These are phyloP conservation scores for Ustilago tritici DNA, from an alignment of 1,284 basidiomycete genomes.

Conservation along the genomic window DNA sequence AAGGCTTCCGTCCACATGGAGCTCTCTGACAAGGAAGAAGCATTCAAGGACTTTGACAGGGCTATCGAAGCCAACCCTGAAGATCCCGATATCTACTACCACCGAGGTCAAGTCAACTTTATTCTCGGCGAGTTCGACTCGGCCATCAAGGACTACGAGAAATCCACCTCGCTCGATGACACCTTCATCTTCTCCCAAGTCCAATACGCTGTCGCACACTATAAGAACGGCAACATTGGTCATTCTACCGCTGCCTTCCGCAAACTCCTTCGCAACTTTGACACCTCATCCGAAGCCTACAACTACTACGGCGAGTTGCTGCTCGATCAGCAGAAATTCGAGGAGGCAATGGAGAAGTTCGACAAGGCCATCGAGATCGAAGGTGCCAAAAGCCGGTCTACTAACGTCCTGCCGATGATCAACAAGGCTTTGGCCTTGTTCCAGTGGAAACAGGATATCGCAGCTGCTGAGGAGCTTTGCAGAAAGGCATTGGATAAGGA, in stretches of 20 bases:
- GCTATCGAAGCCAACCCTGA: slow-evolving; percentile 85
- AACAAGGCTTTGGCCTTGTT: slow-evolving; percentile 96
- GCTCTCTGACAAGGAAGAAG: slow-evolving; percentile 75
- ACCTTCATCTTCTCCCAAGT: slow-evolving; percentile 94
- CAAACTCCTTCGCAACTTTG: slow-evolving; percentile 63
- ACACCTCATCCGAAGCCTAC: slow-evolving; percentile 65
- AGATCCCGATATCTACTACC: slow-evolving; percentile 98
- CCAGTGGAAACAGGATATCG: slow-evolving; percentile 94
- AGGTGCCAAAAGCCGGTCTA: slow-evolving; percentile 69
- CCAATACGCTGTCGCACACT: slow-evolving; percentile 95
- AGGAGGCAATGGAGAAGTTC: slow-evolving; percentile 94
- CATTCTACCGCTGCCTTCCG: slow-evolving; percentile 91
- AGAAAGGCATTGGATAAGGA: slow-evolving; percentile 85
- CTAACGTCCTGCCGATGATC: slow-evolving; percentile 78
- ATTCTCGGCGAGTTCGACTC: slow-evolving; percentile 90
- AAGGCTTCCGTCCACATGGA: slow-evolving; percentile 98
- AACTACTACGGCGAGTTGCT: slow-evolving; percentile 88
- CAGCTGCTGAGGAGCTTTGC: slow-evolving; percentile 85
- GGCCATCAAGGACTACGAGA: slow-evolving; percentile 89
- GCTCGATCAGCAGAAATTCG: slow-evolving; percentile 89
- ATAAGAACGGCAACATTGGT: slow-evolving; percentile 84
- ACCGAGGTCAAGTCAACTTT: slow-evolving; percentile 97
- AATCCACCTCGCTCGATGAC: slow-evolving; percentile 85
- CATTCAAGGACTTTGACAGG: slow-evolving; percentile 90
- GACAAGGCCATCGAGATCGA: slow-evolving; percentile 92